Evolutionary conservation across 1,284 basidiomycete genomes (phyloP).

Genomic region (Bjerkandera adusta): DNA sequence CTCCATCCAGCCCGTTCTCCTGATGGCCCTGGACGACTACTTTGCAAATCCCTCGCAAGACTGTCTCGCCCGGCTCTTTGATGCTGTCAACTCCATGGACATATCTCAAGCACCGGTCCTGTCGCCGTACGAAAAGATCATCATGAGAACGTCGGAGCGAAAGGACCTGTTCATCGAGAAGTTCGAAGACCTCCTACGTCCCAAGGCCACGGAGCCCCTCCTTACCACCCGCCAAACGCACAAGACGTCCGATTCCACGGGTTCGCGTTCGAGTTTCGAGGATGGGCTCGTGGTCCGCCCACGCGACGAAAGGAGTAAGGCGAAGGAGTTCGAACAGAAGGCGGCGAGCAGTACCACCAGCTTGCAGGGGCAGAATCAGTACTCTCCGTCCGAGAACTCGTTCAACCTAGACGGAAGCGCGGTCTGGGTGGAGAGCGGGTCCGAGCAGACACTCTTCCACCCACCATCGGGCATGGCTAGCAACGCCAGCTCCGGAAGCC

Average conservation of each 20-base stretch:
- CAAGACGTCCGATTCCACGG: constrained; percentile 37
- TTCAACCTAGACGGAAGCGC: constrained; percentile 74
- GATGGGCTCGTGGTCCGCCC: constrained; percentile 49
- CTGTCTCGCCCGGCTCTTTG: constrained; percentile 85
- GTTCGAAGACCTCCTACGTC: constrained; percentile 41
- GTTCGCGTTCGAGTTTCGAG: constrained; percentile 67
- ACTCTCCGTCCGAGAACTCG: constrained; percentile 65
- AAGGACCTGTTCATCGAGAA: constrained; percentile 92
- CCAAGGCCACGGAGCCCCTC: neutral
- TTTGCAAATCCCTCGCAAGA: constrained; percentile 86
- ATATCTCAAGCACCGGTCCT: constrained; percentile 78
- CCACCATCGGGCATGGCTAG: constrained; percentile 21
- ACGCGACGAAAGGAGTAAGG: constrained; percentile 14
- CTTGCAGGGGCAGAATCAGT: constrained; percentile 30
- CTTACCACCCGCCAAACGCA: constrained; percentile 30
- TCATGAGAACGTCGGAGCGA: constrained; percentile 87
- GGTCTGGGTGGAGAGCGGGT: constrained; percentile 70
- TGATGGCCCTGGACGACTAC: constrained; percentile 96
- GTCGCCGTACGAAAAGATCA: constrained; percentile 79
- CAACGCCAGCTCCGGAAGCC: constrained; percentile 20
- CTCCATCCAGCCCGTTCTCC: constrained; percentile 81
- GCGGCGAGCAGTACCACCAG: constrained; percentile 30
- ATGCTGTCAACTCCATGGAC: constrained; percentile 91
- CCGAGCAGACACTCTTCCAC: constrained; percentile 29
- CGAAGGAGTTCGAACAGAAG: constrained; percentile 35